Conservation (phyloP, 345 rosid genomes). For the Lepidium aucheri region DNA sequence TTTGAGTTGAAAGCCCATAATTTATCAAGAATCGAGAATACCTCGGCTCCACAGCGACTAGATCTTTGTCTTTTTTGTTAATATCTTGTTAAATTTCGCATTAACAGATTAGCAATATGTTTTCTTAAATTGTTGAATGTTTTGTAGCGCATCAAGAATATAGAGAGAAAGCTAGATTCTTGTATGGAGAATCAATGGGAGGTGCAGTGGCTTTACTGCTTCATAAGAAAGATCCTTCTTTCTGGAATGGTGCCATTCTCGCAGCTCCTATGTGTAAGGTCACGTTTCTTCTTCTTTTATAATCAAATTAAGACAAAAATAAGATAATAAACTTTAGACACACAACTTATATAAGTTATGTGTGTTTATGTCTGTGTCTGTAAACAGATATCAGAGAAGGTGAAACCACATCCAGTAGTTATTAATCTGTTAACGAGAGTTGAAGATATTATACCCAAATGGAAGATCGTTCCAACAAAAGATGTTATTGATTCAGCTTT, state of each 20-base stretch:
- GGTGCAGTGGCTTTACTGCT: slow-evolving; percentile 82
- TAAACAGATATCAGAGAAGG: slow-evolving; percentile 74
- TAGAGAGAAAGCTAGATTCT: slow-evolving; percentile 57
- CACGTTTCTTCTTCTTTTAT: background rate
- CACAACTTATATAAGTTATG: background rate
- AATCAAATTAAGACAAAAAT: background rate
- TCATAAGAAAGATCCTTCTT: slow-evolving; percentile 66
- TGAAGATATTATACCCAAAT: slow-evolving; percentile 85
- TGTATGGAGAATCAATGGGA: slow-evolving; percentile 97
- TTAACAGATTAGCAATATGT: too few species aligned
- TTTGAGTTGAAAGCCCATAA: too few species aligned
- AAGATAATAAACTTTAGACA: background rate
- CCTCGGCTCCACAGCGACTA: too few species aligned
- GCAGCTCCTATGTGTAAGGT: slow-evolving; percentile 99
- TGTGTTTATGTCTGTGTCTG: background rate
- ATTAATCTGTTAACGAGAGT: slow-evolving; percentile 68
- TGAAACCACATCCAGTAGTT: slow-evolving; percentile 89
- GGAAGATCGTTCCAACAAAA: slow-evolving; percentile 94
- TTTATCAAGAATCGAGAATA: too few species aligned
- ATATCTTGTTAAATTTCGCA: too few species aligned
- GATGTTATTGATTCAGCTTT: slow-evolving; percentile 78
- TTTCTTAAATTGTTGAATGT: too few species aligned
- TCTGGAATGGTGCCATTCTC: slow-evolving; percentile 80
- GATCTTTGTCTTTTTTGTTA: too few species aligned
- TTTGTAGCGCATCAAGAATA: slow-evolving; percentile 46